Conservation (phyloP, 179 eudicot genomes). For the Spinacia oleracea region DNA sequence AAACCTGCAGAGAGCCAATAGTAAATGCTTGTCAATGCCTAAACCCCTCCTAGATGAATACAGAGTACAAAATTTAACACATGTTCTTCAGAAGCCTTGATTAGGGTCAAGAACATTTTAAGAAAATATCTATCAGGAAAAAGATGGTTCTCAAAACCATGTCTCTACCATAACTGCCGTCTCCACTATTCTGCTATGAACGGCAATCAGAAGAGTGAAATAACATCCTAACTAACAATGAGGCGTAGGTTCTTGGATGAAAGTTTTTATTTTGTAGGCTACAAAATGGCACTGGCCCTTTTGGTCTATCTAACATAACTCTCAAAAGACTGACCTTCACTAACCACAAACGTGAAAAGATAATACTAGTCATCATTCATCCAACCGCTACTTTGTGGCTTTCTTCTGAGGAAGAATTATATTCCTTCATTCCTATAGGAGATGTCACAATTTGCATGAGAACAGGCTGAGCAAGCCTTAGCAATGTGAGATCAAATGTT, state of each 20-base stretch:
- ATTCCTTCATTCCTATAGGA: not conserved
- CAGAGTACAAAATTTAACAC: not conserved
- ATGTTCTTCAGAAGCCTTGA: not conserved
- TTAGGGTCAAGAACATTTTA: not conserved
- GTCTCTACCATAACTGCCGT: not conserved
- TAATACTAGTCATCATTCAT: not conserved
- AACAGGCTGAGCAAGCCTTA: not conserved
- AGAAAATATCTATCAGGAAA: no score
- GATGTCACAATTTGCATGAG: not conserved
- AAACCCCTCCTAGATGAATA: not conserved
- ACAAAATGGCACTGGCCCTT: not conserved
- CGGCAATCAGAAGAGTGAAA: not conserved
- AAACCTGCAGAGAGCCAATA: not conserved
- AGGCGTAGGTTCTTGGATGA: not conserved
- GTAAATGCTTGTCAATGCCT: not conserved
- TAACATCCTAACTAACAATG: not conserved
- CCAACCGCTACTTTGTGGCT: not conserved
- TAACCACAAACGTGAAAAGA: not conserved
- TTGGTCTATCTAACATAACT: not conserved
- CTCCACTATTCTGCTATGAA: not conserved
- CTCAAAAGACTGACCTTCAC: not conserved
- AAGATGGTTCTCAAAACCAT: not conserved
- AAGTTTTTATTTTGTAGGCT: not conserved
- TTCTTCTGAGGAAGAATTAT: not conserved
- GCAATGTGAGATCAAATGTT: not conserved